Base-by-base conservation (phyloP, 2,329 filamentous ascomycete genomes). In the Colletotrichum sp. region DNA sequence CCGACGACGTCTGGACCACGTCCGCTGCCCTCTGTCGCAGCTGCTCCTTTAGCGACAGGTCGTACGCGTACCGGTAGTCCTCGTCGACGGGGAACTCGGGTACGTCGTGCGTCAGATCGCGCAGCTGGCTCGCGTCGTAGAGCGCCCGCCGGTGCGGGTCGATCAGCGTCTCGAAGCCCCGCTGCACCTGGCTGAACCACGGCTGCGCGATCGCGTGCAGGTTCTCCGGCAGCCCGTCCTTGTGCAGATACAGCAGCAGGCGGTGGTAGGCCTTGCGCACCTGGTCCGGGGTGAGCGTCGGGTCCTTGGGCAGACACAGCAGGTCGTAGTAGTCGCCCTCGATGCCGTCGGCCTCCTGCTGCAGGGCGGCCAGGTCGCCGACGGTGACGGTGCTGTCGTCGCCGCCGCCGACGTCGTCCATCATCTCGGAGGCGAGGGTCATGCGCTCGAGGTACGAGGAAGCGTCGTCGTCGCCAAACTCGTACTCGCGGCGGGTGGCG, bases 81-180 rank as follows among this genome's bases (percentile, higher is more conserved):
- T 79, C 79, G 16, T 80, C 73, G 10, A 67, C 14, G 2, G 69
- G 69, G 12, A 52, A 10, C 28, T 48, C 63, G 26, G 32, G n/a
- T 8, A 21, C 62, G 1, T 52, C 43, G 12, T 55, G 18, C 30
- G 69, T 72, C 30, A 43, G 5, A 18, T 78, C 78, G 48, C 79
- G 67, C 24, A 81, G 77, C 36, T 79, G 78, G 24, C 79, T 78
- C 10, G 82, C 78, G 74, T 89, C 87, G 71, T 89, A 89, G 43
- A 83, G 82, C 7, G 84, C 81, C 38, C 86, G 83, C 26, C 84
- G 83, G 18, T 81, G 80, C 16, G 86, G 86, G 64, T 88, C 84
- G 62, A 87, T 84, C n/a, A 90, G 82, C 2, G 85, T 86, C 79
- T 89, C 88, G 63, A 88, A 89, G 9, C 87, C 88, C 14, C 81